A percentile compares a stretch with the other conserved stretches of the same genome.
Conservation (phyloP, 768 basidiomycete genomes). For the Suillus fuscotomentosus region DNA sequence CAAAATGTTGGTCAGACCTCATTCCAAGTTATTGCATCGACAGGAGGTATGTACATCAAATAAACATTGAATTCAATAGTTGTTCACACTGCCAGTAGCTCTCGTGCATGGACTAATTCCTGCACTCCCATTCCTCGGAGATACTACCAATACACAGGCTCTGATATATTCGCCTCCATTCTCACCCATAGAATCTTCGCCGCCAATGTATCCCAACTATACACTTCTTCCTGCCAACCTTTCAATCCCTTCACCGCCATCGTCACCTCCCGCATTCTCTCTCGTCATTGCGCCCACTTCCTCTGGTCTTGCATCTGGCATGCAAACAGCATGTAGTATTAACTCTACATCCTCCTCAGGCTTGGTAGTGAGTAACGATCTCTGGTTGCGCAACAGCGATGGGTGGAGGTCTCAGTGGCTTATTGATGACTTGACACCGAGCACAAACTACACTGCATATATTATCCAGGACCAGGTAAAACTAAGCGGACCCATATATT, state of each 20-base stretch:
- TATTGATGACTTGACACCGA: slow-evolving; percentile 52
- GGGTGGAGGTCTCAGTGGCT: slow-evolving; percentile 76
- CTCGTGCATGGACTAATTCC: slow-evolving; percentile 47
- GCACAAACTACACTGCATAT: slow-evolving; percentile 80
- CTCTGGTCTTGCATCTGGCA: slow-evolving; percentile 38
- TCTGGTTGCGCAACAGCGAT: slow-evolving; percentile 54
- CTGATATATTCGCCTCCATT: slow-evolving; percentile 69
- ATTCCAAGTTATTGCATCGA: slow-evolving; percentile 61
- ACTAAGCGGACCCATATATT: slow-evolving; percentile 67
- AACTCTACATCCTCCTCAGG: slow-evolving; percentile 36
- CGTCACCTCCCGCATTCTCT: slow-evolving; percentile 47
- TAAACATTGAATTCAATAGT: not conserved
- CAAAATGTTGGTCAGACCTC: slow-evolving; percentile 38
- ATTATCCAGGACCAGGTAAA: slow-evolving; percentile 53
- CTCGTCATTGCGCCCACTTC: slow-evolving; percentile 56
- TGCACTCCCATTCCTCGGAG: slow-evolving; percentile 59
- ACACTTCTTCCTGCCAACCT: slow-evolving; percentile 61
- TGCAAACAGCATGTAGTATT: slow-evolving; percentile 63
- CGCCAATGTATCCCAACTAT: slow-evolving; percentile 72
- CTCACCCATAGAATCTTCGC: slow-evolving; percentile 21
- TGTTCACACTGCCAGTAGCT: slow-evolving; percentile 29
- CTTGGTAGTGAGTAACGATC: slow-evolving; percentile 39
- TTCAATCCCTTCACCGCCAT: slow-evolving; percentile 40
- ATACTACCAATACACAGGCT: slow-evolving; percentile 72
- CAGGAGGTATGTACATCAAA: slow-evolving; percentile 30